phyloP scores from a whole-genome alignment of 1,139 yeast genomes.

The Nakaseomyces sp. region DNA sequence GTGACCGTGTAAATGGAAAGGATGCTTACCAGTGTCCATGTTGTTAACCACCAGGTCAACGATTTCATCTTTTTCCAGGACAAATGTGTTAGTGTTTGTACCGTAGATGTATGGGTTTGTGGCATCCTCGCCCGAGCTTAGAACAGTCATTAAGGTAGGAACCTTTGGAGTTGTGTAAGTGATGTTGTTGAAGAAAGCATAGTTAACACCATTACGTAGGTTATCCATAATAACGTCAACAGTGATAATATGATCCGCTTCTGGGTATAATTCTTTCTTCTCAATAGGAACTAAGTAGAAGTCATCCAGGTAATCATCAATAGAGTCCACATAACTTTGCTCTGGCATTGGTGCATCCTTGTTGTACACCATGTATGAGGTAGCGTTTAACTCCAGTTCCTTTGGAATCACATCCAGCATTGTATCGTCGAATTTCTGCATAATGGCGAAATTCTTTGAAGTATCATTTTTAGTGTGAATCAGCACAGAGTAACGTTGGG shows the following conservation, averaged over 20 bases:
- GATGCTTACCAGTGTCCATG: constrained; percentile 69
- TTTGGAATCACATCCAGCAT: constrained; percentile 70
- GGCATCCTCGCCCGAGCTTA: constrained; percentile 56
- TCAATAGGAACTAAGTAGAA: constrained; percentile 52
- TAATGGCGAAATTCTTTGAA: constrained; percentile 60
- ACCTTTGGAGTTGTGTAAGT: constrained; percentile 74
- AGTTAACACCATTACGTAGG: constrained; percentile 72
- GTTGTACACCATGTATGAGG: constrained; percentile 62
- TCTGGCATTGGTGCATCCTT: constrained; percentile 38
- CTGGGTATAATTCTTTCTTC: constrained; percentile 44
- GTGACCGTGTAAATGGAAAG: constrained; percentile 86
- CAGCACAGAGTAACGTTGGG: constrained; percentile 72
- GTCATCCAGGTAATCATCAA: constrained; percentile 52
- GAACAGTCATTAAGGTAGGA: constrained; percentile 69
- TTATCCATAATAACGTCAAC: constrained; percentile 71
- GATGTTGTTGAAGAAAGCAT: constrained; percentile 81
- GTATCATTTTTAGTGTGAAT: constrained; percentile 58
- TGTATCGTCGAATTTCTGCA: constrained; percentile 64
- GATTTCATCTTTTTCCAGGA: constrained; percentile 59
- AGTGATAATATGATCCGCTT: constrained; percentile 57
- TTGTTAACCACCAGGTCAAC: constrained; percentile 64
- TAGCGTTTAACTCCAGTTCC: constrained; percentile 56
- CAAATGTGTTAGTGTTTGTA: constrained; percentile 62
- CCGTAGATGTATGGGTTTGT: constrained; percentile 61
- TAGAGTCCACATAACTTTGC: constrained; percentile 38